Percentiles rank a stretch among this genome's conserved stretches.
phyloP scores from a whole-genome alignment of 2,329 filamentous ascomycete species.

The Beauveria varroae region DNA sequence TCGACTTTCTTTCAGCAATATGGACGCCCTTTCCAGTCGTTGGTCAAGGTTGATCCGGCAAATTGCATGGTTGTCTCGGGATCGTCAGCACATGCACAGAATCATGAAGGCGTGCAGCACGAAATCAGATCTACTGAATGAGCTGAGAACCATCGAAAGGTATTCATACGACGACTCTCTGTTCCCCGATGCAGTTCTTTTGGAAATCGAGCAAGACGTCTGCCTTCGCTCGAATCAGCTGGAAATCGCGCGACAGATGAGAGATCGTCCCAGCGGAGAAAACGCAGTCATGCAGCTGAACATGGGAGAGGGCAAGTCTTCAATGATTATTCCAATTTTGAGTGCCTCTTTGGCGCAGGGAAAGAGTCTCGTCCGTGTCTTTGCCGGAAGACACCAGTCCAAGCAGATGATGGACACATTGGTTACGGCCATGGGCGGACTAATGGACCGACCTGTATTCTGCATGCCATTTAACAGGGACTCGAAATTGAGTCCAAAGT shows the following conservation, averaged over 20 bases:
- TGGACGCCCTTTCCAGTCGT: fast-evolving
- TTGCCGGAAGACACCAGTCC: conserved; percentile 55
- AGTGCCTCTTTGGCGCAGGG: conserved; percentile 45
- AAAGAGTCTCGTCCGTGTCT: conserved; percentile 43
- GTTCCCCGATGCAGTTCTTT: conserved; percentile 51
- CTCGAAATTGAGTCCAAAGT: conserved; percentile 23
- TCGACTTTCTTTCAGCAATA: neutral
- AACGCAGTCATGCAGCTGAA: conserved; percentile 59
- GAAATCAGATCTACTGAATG: neutral
- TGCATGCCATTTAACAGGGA: conserved; percentile 53
- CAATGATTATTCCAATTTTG: conserved; percentile 61
- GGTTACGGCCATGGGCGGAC: conserved; percentile 43
- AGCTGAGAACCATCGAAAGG: neutral
- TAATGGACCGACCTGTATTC: conserved; percentile 46
- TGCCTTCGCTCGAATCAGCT: conserved; percentile 53
- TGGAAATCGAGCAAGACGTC: conserved; percentile 58
- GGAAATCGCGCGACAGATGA: conserved; percentile 51
- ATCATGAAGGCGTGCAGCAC: conserved; percentile 32
- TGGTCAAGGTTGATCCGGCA: neutral
- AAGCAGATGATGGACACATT: conserved; percentile 55
- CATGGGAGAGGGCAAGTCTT: conserved; percentile 66
- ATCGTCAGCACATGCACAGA: neutral
- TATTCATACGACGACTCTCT: neutral
- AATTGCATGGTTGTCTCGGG: neutral
- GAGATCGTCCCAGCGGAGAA: conserved; percentile 22